A percentile compares a stretch with the other conserved stretches of the same genome.
Evolutionary conservation across 805 yeast species (phyloP).

Genomic region (Ogataea salicorniae): DNA sequence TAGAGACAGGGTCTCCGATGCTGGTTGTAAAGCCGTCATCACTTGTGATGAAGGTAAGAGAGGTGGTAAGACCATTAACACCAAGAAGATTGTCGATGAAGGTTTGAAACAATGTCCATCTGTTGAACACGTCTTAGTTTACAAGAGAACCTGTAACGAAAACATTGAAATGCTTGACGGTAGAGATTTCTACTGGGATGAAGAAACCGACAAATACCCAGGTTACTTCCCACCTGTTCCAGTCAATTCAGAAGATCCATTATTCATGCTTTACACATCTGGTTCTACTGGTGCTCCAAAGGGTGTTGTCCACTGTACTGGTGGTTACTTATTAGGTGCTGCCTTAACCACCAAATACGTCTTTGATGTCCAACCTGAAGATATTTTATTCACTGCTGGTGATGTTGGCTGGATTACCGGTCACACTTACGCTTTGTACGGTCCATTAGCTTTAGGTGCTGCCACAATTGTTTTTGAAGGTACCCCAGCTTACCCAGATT

Average conservation of each 20-base stretch:
- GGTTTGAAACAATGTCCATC: constrained; percentile 63
- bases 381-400: constrained; percentile 78
- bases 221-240: constrained; percentile 71
- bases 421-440: constrained; percentile 77
- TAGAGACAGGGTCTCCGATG: constrained; percentile 67
- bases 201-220: constrained; percentile 58
- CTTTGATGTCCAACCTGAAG: constrained; percentile 72
- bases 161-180: constrained; percentile 44
- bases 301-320: constrained; percentile 80
- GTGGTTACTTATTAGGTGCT: constrained; percentile 73
- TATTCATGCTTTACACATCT: constrained; percentile 76
- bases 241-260: constrained; percentile 74
- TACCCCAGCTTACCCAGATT: constrained; percentile 81
- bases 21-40: constrained; percentile 64
- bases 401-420: constrained; percentile 93
- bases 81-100: constrained; percentile 79
- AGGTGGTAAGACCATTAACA: constrained; percentile 77
- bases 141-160: constrained; percentile 63
- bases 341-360: constrained; percentile 67
- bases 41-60: constrained; percentile 80
- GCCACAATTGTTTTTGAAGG: constrained; percentile 82
- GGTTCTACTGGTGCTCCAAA: constrained; percentile 89
- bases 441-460: constrained; percentile 72
- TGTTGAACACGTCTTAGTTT: constrained; percentile 66
- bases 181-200: constrained; percentile 77